Base-by-base conservation (phyloP, 176 grass and related monocot genomes). In the Aegilops speltoides region DNA sequence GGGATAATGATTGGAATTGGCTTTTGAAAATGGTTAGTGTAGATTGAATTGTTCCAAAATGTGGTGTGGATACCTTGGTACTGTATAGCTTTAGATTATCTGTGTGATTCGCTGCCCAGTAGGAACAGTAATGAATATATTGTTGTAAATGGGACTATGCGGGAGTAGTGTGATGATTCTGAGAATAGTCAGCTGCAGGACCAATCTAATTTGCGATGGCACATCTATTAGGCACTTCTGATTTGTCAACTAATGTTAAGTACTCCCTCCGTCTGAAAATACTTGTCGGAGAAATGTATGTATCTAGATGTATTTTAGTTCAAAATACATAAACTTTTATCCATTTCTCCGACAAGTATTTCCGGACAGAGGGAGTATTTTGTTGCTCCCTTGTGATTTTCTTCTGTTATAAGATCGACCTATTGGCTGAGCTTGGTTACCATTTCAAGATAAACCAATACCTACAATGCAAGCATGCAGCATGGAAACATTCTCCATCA, bases 401-500 rank as follows among this genome's bases (percentile, higher is more conserved):
- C 31, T 40, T 79, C 23, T 72, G 33, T 67, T 79, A 54, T 41
- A 68, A 25, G 62, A 72, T 79, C 50, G 31, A 40, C 11, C 36
- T 10, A 14, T 56, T 78, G 33, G 19, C 17, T 82, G 69, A 62
- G 16, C 46, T 24, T 87, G 31, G 76, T 59, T 81, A 48, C 26
- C 10, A 4, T 26, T 81, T 20, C 68, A 75, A 59, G 12, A 80
- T 80, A 72, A 89, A 74, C 61, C 4, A 88, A 86, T 80, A 11
- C 78, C 28, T 29, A 86, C 10, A 78, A 15, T 43, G 25, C 65
- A 82, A 54, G 31, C 20, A 79, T 75, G 66, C 38, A 74, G 75
- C 71, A 32, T 10, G 77, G 62, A n/a, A 70, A 52, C 15, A 59
- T 79, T 32, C 16, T 75, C 7, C 81, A 70, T 16, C 1, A 23